phyloP scores from a whole-genome alignment of 257 asterid species.

The Solanum verrucosum region DNA sequence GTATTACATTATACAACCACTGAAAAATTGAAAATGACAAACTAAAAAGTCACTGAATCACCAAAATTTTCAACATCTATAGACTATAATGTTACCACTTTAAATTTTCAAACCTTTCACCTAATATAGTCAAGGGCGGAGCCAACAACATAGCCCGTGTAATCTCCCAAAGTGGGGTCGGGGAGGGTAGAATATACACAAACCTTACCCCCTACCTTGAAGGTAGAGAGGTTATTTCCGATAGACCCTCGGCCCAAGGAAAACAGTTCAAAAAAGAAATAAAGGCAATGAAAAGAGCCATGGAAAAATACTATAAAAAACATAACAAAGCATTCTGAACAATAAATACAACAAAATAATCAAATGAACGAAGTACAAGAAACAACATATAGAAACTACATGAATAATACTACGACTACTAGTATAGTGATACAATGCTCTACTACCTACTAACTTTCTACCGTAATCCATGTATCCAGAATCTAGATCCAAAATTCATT shows the following conservation, averaged over 20 bases:
- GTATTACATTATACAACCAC: not conserved
- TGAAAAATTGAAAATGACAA: not conserved
- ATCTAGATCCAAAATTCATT: not conserved
- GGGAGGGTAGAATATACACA: not conserved
- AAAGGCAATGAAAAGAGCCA: not conserved
- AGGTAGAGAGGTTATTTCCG: not conserved
- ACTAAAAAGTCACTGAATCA: not conserved
- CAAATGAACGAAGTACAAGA: not conserved
- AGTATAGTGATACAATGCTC: not conserved
- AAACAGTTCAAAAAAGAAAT: not conserved
- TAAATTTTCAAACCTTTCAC: not conserved
- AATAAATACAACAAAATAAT: not conserved
- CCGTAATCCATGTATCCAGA: not conserved
- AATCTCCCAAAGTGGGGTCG: not conserved
- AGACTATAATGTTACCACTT: not conserved
- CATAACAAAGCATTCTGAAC: not conserved
- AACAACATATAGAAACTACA: not conserved
- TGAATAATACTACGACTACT: not conserved
- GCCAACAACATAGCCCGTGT: not conserved
- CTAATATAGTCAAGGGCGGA: not conserved
- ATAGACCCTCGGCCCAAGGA: not conserved
- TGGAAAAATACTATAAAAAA: not conserved
- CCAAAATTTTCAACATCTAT: not conserved
- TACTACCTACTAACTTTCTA: not conserved
- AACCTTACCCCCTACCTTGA: not conserved